Percentiles rank a stretch among this genome's conserved stretches.
These are phyloP conservation scores for Penicillium sp. DNA, from an alignment of 2,329 filamentous ascomycete genomes.

Conservation along the genomic window DNA sequence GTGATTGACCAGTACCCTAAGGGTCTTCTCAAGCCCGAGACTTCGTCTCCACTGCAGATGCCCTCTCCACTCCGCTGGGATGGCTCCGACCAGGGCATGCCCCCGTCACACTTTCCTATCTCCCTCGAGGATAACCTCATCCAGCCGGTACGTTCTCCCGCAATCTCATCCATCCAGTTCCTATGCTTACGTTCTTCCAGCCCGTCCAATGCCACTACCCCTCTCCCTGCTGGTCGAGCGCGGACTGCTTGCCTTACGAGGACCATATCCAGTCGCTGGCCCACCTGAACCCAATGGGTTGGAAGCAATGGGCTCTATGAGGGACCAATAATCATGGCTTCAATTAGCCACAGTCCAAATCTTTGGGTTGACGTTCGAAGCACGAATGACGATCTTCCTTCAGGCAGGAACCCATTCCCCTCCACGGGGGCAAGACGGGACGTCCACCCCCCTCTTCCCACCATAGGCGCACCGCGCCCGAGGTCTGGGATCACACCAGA, in stretches of 20 bases:
- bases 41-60: constrained; percentile 33
- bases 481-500: no score
- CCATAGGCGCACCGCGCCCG: no score
- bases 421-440: neutral
- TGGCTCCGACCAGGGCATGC: constrained; percentile 23
- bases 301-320: constrained; percentile 21
- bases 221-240: constrained; percentile 21
- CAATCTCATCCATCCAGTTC: constrained; percentile 19
- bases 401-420: no score
- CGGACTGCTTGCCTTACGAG: constrained; percentile 23
- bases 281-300: constrained; percentile 18
- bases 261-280: constrained; percentile 21
- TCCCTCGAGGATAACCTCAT: constrained; percentile 33
- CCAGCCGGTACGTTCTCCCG: constrained; percentile 32
- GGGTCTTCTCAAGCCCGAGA: constrained; percentile 29
- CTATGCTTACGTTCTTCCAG: constrained; percentile 1
- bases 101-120: constrained; percentile 32
- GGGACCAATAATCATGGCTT: no score
- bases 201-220: constrained; percentile 23
- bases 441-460: neutral
- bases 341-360: no score
- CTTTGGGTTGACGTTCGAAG: no score
- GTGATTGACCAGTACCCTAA: constrained; percentile 34
- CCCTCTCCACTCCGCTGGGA: constrained; percentile 33
- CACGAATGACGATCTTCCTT: no score